Evolutionary conservation across 768 basidiomycete species (phyloP).

Genomic region (Pleurotus ostreatus): DNA sequence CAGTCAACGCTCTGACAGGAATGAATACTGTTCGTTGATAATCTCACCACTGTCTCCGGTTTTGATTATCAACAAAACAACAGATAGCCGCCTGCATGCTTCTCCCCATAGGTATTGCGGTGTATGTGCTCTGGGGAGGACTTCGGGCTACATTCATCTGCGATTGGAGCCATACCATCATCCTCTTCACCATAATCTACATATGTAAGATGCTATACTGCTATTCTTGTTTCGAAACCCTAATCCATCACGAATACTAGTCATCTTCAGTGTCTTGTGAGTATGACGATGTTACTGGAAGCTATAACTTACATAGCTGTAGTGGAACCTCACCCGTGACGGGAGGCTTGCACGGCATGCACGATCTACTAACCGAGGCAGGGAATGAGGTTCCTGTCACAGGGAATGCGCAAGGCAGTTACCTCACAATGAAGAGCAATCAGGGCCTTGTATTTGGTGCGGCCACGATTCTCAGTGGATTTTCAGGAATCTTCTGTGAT

Average conservation of each 20-base stretch:
- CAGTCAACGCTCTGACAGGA: constrained; percentile 40
- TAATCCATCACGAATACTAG: constrained; percentile 8
- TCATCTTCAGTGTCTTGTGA: constrained; percentile 28
- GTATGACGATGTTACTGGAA: not conserved
- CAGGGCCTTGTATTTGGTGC: constrained; percentile 40
- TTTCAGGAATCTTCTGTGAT: constrained; percentile 47
- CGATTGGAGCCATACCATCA: constrained; percentile 41
- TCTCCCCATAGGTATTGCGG: constrained; percentile 39
- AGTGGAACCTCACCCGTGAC: constrained; percentile 33
- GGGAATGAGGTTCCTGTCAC: constrained; percentile 38
- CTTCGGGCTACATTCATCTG: constrained; percentile 42
- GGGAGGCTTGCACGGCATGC: constrained; percentile 35
- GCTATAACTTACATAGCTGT: not conserved
- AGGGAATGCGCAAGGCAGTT: constrained; percentile 48
- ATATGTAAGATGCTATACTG: constrained; percentile 17
- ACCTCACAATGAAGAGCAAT: constrained; percentile 53
- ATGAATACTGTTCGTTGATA: constrained; percentile 28
- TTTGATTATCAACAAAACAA: not conserved
- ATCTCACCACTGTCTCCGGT: not conserved
- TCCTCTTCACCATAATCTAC: constrained; percentile 37
- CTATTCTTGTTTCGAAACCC: constrained; percentile 12
- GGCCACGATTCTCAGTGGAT: constrained; percentile 33
- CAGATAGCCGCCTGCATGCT: constrained; percentile 38
- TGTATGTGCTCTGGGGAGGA: constrained; percentile 39
- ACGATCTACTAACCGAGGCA: constrained; percentile 44